phyloP scores from a whole-genome alignment of 257 asterid genomes.

The Solanum lycopersicoides region DNA sequence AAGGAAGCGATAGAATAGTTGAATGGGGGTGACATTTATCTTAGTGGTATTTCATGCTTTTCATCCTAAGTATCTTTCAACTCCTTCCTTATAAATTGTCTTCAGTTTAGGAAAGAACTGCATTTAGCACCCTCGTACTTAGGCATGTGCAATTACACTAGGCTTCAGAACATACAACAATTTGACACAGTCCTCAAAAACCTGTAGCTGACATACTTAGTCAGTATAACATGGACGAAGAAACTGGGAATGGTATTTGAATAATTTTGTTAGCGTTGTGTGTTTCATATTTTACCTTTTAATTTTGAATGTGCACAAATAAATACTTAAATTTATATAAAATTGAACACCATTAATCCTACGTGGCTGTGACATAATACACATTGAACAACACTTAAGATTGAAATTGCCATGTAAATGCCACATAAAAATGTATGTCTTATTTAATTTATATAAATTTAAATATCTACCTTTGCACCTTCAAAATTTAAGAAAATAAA shows the following conservation, averaged over 20 bases:
- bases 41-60: neutral
- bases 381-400: accelerated
- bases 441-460: too few relatives aligned
- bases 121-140: neutral
- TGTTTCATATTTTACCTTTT: too few relatives aligned
- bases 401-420: too few relatives aligned
- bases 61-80: neutral
- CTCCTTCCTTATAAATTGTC: neutral
- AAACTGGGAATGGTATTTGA: neutral
- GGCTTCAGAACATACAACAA: neutral
- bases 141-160: neutral
- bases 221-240: neutral
- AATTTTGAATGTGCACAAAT: too few relatives aligned
- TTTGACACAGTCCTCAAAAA: neutral
- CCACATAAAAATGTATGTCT: accelerated
- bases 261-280: neutral
- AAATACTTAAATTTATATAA: too few relatives aligned
- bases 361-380: too few relatives aligned
- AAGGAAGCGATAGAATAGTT: neutral
- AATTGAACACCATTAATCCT: too few relatives aligned
- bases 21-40: neutral
- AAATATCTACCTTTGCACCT: accelerated
- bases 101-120: neutral
- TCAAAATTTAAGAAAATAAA: too few relatives aligned
- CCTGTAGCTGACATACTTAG: neutral